Evolutionary conservation across 2,329 filamentous ascomycete species (phyloP).

Genomic region (Ramularia endophylla): DNA sequence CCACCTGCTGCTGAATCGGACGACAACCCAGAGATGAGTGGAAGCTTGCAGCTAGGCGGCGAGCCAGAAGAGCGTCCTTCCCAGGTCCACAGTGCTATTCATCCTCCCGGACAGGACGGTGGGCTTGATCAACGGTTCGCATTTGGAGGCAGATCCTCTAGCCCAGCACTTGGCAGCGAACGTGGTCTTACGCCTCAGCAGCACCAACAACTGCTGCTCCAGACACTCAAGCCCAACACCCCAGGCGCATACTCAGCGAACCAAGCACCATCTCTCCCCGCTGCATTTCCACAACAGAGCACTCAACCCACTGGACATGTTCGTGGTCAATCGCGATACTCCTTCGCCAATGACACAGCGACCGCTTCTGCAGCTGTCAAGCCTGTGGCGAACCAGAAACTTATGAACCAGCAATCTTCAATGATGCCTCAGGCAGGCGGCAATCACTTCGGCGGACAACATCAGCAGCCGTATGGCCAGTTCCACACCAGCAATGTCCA

Average conservation of each 20-base stretch:
- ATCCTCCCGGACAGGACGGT: slow-evolving; percentile 51
- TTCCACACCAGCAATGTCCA: slow-evolving; percentile 83
- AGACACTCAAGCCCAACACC: slow-evolving; percentile 45
- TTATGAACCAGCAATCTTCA: slow-evolving; percentile 79
- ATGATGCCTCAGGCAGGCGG: slow-evolving; percentile 61
- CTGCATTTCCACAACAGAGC: slow-evolving; percentile 19
- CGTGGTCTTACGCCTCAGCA: slow-evolving; percentile 78
- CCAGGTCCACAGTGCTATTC: slow-evolving; percentile 59
- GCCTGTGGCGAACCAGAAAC: slow-evolving; percentile 68
- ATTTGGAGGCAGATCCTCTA: slow-evolving; percentile 39
- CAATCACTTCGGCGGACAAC: slow-evolving; percentile 48
- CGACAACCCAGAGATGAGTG: slow-evolving; percentile 67
- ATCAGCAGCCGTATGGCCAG: slow-evolving; percentile 53
- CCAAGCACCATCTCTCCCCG: slow-evolving; percentile 43
- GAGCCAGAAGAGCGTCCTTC: slow-evolving; percentile 72
- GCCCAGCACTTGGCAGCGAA: slow-evolving; percentile 50
- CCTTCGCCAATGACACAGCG: slow-evolving; percentile 70
- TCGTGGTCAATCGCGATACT: slow-evolving; percentile 80
- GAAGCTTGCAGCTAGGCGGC: slow-evolving; percentile 82
- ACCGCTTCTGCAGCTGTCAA: slow-evolving; percentile 61
- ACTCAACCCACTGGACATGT: slow-evolving; percentile 53
- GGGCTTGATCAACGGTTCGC: slow-evolving; percentile 27
- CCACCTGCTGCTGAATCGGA: slow-evolving; percentile 52
- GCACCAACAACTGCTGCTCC: slow-evolving; percentile 61
- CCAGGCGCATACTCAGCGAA: slow-evolving; percentile 41